A percentile compares a stretch with the other conserved stretches of the same genome.
phyloP scores from a whole-genome alignment of 371 early-diverging fungal genomes.

The Syncephalastrum racemosum region DNA sequence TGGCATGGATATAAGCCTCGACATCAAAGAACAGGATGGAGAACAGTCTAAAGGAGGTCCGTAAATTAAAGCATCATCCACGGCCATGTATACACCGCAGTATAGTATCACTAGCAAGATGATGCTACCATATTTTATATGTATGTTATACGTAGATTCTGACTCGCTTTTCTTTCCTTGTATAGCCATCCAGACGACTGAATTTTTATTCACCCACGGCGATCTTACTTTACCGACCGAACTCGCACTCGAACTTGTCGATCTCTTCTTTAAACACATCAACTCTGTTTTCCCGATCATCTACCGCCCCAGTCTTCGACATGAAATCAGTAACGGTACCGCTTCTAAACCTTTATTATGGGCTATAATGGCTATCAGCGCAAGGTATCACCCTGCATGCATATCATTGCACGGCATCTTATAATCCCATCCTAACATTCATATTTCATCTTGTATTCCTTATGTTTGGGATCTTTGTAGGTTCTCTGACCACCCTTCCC shows the following conservation, averaged over 20 bases:
- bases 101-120: too few species aligned
- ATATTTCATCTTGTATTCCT: not conserved
- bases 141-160: not conserved
- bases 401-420: not conserved
- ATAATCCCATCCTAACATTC: not conserved
- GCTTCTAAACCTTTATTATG: constrained; percentile 43
- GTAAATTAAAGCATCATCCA: too few species aligned
- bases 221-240: constrained; percentile 31
- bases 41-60: too few species aligned
- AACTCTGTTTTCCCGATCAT: constrained; percentile 58
- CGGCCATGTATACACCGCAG: too few species aligned
- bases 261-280: constrained; percentile 57
- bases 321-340: constrained; percentile 31
- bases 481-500: constrained; percentile 43
- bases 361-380: constrained; percentile 47
- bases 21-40: too few species aligned
- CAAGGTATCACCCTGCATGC: constrained; percentile 26
- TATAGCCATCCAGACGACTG: not conserved
- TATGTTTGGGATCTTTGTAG: constrained; percentile 14
- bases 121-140: too few species aligned
- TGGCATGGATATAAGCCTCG: too few species aligned
- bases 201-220: not conserved
- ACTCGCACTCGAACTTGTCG: constrained; percentile 53
- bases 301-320: constrained; percentile 40
- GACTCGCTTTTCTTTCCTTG: not conserved